Conservation (phyloP, 495 filamentous ascomycete genomes). For the Penicillium manginii region DNA sequence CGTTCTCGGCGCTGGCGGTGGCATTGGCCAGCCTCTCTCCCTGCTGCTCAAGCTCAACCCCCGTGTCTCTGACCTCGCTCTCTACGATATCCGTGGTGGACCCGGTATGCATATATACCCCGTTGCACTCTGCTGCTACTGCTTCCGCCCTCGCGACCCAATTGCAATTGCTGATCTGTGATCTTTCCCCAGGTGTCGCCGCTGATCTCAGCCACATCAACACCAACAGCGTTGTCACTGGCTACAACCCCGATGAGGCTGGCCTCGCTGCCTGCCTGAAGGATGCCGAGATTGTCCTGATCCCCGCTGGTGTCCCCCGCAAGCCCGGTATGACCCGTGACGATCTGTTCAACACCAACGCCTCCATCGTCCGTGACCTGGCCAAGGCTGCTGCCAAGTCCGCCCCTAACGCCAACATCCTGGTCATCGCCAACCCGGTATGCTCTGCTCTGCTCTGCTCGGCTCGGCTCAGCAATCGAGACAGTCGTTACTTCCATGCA, state of each 20-base stretch:
- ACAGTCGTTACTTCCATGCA: neutral
- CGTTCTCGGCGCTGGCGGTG: constrained; percentile 93
- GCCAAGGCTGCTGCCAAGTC: constrained; percentile 92
- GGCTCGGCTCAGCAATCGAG: neutral
- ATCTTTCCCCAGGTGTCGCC: constrained; percentile 73
- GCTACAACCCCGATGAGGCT: constrained; percentile 76
- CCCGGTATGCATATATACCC: constrained; percentile 71
- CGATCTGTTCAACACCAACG: constrained; percentile 99
- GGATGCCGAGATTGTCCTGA: constrained; percentile 90
- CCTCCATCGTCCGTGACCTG: constrained; percentile 97
- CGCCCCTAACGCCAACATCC: constrained; percentile 89
- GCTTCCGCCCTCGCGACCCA: neutral
- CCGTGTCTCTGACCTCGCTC: constrained; percentile 83
- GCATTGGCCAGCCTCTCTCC: constrained; percentile 97
- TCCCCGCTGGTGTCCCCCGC: constrained; percentile 96
- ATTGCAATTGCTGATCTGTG: neutral
- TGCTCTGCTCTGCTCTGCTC: constrained; percentile 23
- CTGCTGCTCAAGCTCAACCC: constrained; percentile 98
- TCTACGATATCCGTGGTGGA: constrained; percentile 95
- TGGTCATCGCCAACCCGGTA: constrained; percentile 97
- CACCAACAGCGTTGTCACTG: constrained; percentile 93
- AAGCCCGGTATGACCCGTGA: constrained; percentile 99
- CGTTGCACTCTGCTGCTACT: neutral
- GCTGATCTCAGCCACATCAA: constrained; percentile 98
- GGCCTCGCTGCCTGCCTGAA: constrained; percentile 79